Evolutionary conservation across 805 yeast species (phyloP), one percentile per base, ranked within the genome.

Genomic region (Candida manassasensis): DNA sequence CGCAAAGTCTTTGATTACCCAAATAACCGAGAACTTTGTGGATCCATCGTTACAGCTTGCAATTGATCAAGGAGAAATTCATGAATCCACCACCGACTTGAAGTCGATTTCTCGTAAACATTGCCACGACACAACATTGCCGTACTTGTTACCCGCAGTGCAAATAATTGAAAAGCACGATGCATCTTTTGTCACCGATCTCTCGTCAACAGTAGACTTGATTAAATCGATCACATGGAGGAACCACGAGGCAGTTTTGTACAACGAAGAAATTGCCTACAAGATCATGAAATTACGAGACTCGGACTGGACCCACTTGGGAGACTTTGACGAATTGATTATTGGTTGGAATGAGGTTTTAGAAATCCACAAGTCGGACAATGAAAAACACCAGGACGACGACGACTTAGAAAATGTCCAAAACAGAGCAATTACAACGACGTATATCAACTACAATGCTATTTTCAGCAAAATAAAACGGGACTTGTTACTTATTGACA

Each of bases 201-300:
- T 55, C 21, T 35, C 57, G 6, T 39, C 54, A 11, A 47, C 55
- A 18, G 53, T 50, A 3, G 43, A 52, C 19, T 45, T 64, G 31
- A 48, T 56, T 33, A 48, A 58, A 19, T 50, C 65, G 9, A 58
- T 75, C 24, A 41, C 56, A n/a, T 75, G 81, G 81, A 61, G 73
- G 41, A 56, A 60, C 33, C 75, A 73, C 47, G 60, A 68, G 7
- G 95, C 96, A 0, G 51, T 52, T 4, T 64, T 89, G 16, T 63
- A 69, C 41, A 85, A 85, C 45, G 82, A 85, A 34, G 87, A 85
- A 41, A 67, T 87, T 29, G 84, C 94, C 0, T 73, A 71, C 50
- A 61, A 70, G 28, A 63, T 84, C 27, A 65, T 71, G 59, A 60
- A 63, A 6, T 55, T 64, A 15, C 55, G 57, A 10, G 47, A 63